Conservation (phyloP, 2,329 filamentous ascomycete genomes). For the Dothideomycetes sp. region DNA sequence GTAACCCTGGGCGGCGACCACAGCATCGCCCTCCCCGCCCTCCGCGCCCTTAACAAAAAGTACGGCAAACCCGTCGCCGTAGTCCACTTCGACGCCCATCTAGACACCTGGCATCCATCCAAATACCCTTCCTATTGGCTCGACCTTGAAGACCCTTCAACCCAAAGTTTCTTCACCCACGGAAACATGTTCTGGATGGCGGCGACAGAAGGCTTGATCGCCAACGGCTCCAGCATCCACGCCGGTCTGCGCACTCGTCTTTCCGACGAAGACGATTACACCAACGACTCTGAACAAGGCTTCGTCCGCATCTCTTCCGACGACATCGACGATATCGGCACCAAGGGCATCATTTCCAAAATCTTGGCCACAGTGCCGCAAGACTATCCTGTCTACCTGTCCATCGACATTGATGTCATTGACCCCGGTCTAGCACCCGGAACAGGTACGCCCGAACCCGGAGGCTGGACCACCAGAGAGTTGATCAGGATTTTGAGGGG, state of each 20-base stretch:
- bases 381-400: slow-evolving; percentile 70
- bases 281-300: slow-evolving; percentile 62
- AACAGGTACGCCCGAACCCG: slow-evolving; percentile 81
- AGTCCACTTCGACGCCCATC: slow-evolving; percentile 51
- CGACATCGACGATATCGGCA: slow-evolving; percentile 77
- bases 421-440: slow-evolving; percentile 60
- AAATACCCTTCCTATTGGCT: slow-evolving; percentile 74
- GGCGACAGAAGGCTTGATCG: slow-evolving; percentile 67
- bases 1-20: slow-evolving; percentile 43
- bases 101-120: slow-evolving; percentile 77
- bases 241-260: slow-evolving; percentile 74
- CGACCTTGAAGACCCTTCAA: slow-evolving; percentile 39
- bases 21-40: slow-evolving; percentile 41
- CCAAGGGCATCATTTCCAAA: slow-evolving; percentile 56
- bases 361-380: slow-evolving; percentile 66
- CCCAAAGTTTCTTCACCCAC: slow-evolving; percentile 72
- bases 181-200: slow-evolving; percentile 90
- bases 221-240: slow-evolving; percentile 67
- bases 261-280: slow-evolving; percentile 58
- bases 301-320: slow-evolving; percentile 75
- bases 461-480: slow-evolving; percentile 85
- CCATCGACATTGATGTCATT: slow-evolving; percentile 72
- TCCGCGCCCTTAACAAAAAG: slow-evolving; percentile 38
- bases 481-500: slow-evolving; percentile 74
- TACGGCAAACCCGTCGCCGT: slow-evolving; percentile 39